These are phyloP conservation scores for Inonotus obliquus DNA, from an alignment of 1,284 basidiomycete species.

Conservation along the genomic window DNA sequence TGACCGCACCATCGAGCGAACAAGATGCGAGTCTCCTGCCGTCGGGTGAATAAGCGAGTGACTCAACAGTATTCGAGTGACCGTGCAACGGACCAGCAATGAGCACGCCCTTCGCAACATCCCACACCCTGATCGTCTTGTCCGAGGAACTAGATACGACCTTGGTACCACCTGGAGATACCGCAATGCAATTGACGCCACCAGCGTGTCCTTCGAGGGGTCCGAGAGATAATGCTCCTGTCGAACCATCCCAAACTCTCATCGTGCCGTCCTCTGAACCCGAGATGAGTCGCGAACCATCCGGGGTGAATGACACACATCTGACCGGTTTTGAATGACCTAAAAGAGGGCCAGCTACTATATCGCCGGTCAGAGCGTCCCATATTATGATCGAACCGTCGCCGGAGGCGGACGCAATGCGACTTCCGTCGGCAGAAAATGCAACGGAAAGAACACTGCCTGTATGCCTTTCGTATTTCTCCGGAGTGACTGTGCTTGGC, in stretches of 20 bases:
- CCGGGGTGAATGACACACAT: neutral
- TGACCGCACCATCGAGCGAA: neutral
- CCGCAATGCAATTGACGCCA: neutral
- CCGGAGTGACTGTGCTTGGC: neutral
- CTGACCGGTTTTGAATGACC: neutral
- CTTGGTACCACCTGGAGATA: neutral
- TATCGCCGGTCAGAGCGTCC: neutral
- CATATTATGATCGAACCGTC: conserved; percentile 15
- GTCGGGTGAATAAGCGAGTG: conserved; percentile 2
- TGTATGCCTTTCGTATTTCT: conserved; percentile 1
- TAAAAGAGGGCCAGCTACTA: neutral
- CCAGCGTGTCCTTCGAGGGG: neutral
- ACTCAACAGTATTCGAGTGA: neutral
- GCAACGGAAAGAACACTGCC: neutral
- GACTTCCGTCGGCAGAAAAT: conserved; percentile 14
- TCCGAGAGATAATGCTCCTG: neutral
- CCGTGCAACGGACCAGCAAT: neutral
- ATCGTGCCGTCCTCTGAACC: neutral
- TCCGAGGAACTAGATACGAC: neutral
- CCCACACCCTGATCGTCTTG: neutral
- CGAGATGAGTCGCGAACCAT: neutral
- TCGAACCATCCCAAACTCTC: neutral
- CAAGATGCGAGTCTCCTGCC: neutral
- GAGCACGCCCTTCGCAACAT: neutral
- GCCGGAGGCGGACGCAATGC: conserved; percentile 11